Percentiles rank a stretch among this genome's conserved stretches.
phyloP scores from a whole-genome alignment of 257 asterid genomes.

The Fraxinus excelsior region DNA sequence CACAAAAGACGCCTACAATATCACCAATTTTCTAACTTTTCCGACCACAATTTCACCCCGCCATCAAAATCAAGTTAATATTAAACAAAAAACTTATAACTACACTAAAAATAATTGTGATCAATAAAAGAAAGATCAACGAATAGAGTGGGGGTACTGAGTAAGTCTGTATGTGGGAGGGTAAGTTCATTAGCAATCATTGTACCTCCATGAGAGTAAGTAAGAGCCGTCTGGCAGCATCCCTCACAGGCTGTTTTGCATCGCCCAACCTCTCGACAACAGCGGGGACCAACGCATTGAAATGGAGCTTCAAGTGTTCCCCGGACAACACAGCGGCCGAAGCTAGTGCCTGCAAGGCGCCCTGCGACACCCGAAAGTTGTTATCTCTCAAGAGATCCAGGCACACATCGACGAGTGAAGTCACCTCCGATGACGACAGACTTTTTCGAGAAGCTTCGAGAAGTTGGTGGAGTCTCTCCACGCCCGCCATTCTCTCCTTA shows the following conservation, averaged over 20 bases:
- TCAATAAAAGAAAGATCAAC: background rate
- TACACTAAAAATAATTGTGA: background rate
- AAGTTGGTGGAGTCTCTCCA: constrained; percentile 88
- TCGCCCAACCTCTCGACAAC: constrained; percentile 92
- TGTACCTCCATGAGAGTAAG: constrained; percentile 96
- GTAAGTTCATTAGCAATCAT: constrained; percentile 13
- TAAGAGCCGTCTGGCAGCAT: constrained; percentile 83
- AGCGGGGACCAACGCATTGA: constrained; percentile 89
- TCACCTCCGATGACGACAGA: constrained; percentile 72
- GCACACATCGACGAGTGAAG: constrained; percentile 85
- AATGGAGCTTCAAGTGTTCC: constrained; percentile 91
- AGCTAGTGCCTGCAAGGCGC: constrained; percentile 87
- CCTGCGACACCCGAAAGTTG: constrained; percentile 92
- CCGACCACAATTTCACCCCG: background rate
- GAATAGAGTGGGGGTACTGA: background rate
- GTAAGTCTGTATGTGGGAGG: background rate
- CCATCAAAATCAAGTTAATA: background rate
- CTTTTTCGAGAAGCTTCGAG: constrained; percentile 86
- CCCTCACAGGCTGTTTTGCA: constrained; percentile 93
- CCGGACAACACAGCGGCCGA: constrained; percentile 96
- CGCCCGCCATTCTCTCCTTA: constrained; percentile 98
- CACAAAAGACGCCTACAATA: background rate
- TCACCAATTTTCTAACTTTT: background rate
- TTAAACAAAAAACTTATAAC: background rate
- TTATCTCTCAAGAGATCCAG: constrained; percentile 95